These are phyloP conservation scores for Daedaleopsis sinensis DNA, from an alignment of 768 basidiomycete species.

Conservation along the genomic window DNA sequence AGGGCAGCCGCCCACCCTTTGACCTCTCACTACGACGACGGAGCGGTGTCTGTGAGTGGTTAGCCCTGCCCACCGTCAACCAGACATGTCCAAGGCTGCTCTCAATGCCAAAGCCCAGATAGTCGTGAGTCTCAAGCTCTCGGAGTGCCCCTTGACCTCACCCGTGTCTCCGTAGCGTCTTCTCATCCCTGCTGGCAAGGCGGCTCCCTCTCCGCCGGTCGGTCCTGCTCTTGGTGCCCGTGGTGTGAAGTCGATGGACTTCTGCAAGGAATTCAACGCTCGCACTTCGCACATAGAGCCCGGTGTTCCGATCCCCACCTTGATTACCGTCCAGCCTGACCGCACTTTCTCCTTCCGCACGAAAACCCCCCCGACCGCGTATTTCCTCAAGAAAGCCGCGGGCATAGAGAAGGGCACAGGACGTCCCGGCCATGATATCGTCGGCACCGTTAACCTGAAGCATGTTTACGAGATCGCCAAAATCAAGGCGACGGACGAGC, in stretches of 20 bases:
- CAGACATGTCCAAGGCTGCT: slow-evolving; percentile 67
- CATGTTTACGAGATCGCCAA: slow-evolving; percentile 99
- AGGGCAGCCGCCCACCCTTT: slow-evolving; percentile 4
- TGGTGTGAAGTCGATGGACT: slow-evolving; percentile 99
- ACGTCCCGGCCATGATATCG: slow-evolving; percentile 75
- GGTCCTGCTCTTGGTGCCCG: slow-evolving; percentile 97
- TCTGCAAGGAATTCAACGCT: slow-evolving; percentile 99
- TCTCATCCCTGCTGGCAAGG: slow-evolving; percentile 90
- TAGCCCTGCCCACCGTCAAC: slow-evolving; percentile 7
- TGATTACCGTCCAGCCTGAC: slow-evolving; percentile 93
- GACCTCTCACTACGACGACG: slow-evolving; percentile 1
- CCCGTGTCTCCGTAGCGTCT: slow-evolving; percentile 58
- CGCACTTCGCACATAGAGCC: slow-evolving; percentile 85
- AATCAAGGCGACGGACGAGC: slow-evolving; percentile 91
- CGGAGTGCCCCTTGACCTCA: neutral
- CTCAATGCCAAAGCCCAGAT: slow-evolving; percentile 68
- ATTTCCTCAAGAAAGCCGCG: slow-evolving; percentile 89
- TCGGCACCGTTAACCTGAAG: slow-evolving; percentile 89
- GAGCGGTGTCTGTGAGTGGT: slow-evolving; percentile 1
- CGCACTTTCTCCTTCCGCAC: slow-evolving; percentile 92
- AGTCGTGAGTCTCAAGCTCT: slow-evolving; percentile 56
- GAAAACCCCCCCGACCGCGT: slow-evolving; percentile 88
- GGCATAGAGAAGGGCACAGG: slow-evolving; percentile 90
- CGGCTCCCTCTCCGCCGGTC: slow-evolving; percentile 93
- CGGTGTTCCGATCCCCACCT: slow-evolving; percentile 88